Base-by-base conservation (phyloP, 371 early-diverging fungal species). In the Mortierella sp. region DNA sequence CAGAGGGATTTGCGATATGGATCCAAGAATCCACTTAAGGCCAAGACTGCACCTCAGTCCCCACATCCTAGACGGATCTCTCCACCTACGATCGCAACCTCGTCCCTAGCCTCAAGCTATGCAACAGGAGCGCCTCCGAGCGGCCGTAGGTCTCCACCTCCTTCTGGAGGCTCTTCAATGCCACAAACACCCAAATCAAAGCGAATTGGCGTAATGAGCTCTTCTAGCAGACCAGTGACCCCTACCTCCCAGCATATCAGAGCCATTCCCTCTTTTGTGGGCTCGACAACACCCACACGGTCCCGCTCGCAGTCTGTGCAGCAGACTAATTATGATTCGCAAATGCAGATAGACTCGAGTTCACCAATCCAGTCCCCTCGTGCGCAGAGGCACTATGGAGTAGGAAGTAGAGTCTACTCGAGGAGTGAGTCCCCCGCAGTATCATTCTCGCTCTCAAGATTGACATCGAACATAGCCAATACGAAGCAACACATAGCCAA, bases 11-110 rank as follows among this genome's bases (percentile, higher is more conserved):
- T 72, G 29, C 77, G 77, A 12, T 72, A 79, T 47, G 80, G 80
- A 29, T 66, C 73, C 11, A 37, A 64, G 48, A 77, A 77, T 23
- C 68, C 74, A 26, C 73, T 70, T 28, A 67, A 43, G 2, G 14
- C 26, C 14, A 45, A 66, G 30, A 28, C 43, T 21, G 47, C 68
- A 11, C 71, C 65, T 28, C 62, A 70, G 26, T 75, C 75, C 4
- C 75, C 75, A 15, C 70, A 75, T 14, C 70, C 75, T 26, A 66
- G 75, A 15, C 75, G 67, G n/a, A 70, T 75, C 5, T 66, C 75
- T n/a, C 70, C 75, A 6, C 37, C 30, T 18, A 4, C 56, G n/a
- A 48, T 58, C 7, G 16, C 48, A 18, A 45, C 70, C n/a, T 21
- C 9, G 0, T 63, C 62, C 12, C n/a, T 53, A 45, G 23, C 61